A percentile compares a stretch with the other conserved stretches of the same genome.
phyloP scores from a whole-genome alignment of 345 rosid genomes.

The Cochlearia excelsa region DNA sequence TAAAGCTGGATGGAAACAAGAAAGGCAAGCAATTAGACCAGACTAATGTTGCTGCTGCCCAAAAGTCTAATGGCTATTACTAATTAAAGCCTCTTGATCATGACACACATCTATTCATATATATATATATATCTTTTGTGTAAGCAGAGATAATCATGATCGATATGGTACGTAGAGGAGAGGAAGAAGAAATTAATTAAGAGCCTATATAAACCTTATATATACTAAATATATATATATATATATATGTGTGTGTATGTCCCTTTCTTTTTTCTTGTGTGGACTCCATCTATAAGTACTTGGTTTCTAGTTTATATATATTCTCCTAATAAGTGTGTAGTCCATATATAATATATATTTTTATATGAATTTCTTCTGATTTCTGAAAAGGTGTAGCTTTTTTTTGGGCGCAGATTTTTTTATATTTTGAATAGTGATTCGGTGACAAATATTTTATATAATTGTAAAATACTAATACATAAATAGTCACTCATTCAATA shows the following conservation, averaged over 20 bases:
- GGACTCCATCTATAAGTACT: slow-evolving; percentile 19
- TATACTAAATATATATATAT: neutral
- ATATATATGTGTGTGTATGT: slow-evolving; percentile 17
- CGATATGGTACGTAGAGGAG: slow-evolving; percentile 1
- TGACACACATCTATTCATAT: neutral
- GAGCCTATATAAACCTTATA: slow-evolving; percentile 1
- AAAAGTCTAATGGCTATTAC: slow-evolving; percentile 64
- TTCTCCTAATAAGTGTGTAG: slow-evolving; percentile 21
- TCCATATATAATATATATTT: slow-evolving; percentile 12
- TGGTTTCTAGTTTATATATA: slow-evolving; percentile 12
- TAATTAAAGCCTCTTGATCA: slow-evolving; percentile 29
- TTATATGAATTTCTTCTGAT: slow-evolving; percentile 26
- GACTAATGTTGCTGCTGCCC: slow-evolving; percentile 43
- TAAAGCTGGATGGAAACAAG: slow-evolving; percentile 77
- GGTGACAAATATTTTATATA: too few species aligned
- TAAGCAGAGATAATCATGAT: too few species aligned
- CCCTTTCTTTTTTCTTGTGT: slow-evolving; percentile 22
- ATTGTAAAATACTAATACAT: too few species aligned
- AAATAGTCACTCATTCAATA: slow-evolving; percentile 30
- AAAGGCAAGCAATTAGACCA: slow-evolving; percentile 60
- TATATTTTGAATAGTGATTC: slow-evolving; percentile 18
- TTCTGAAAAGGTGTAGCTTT: slow-evolving; percentile 33
- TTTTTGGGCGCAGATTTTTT: slow-evolving; percentile 19
- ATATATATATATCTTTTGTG: neutral
- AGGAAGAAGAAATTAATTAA: slow-evolving; percentile 26